Conservation (phyloP, 2,329 filamentous ascomycete species). For the Cladosporium halotolerans region DNA sequence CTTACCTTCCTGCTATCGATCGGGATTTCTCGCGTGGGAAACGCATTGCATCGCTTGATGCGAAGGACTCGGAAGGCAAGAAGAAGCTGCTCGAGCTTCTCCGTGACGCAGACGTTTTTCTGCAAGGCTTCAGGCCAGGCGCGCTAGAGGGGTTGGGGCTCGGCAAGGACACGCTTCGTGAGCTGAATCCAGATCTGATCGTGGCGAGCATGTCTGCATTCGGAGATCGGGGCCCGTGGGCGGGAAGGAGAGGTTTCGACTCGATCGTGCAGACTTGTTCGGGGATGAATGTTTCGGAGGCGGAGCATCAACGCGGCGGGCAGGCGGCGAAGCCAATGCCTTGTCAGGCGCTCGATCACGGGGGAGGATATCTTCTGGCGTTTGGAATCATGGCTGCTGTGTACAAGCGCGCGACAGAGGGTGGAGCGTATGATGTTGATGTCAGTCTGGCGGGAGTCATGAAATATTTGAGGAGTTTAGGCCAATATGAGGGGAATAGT, state of each 20-base stretch:
- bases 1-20: conserved; percentile 22
- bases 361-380: conserved; percentile 50
- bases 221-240: conserved; percentile 44
- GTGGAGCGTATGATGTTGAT: conserved; percentile 47
- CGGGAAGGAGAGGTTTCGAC: conserved; percentile 47
- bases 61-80: conserved; percentile 23
- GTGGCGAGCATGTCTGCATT: conserved; percentile 50
- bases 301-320: conserved; percentile 37
- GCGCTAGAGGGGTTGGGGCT: conserved; percentile 42
- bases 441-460: conserved; percentile 51
- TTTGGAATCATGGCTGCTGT: conserved; percentile 48
- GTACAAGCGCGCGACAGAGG: conserved; percentile 40
- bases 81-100: conserved; percentile 28
- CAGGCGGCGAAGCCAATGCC: conserved; percentile 41
- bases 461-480: conserved; percentile 52
- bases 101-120: conserved; percentile 36
- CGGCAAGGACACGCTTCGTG: conserved; percentile 33
- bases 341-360: conserved; percentile 53
- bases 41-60: conserved; percentile 30
- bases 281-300: conserved; percentile 52
- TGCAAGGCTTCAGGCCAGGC: conserved; percentile 44
- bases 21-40: conserved; percentile 25
- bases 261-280: conserved; percentile 51
- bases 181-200: conserved; percentile 41
- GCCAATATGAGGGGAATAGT: conserved; percentile 40